Evolutionary conservation across 2,329 filamentous ascomycete species (phyloP).

Genomic region (Orbilia ellipsospora): DNA sequence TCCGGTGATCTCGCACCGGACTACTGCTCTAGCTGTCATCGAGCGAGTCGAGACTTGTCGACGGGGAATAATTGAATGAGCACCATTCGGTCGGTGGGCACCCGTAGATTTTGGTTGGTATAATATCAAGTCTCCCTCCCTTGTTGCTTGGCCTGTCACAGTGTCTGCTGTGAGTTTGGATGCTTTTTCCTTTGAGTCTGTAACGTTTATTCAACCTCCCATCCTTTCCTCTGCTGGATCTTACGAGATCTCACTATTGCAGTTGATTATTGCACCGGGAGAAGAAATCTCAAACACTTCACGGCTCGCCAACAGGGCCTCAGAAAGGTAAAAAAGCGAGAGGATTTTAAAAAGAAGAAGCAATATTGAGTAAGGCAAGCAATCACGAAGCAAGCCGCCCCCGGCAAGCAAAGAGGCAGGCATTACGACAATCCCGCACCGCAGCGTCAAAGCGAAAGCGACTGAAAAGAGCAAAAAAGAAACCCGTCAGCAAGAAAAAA

Average conservation of each 20-base stretch:
- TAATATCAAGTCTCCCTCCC: no score
- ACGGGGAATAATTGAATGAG: no score
- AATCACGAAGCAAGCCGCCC: constrained; percentile 33
- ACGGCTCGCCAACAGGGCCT: constrained; percentile 16
- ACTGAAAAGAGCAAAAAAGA: constrained; percentile 1
- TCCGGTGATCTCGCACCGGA: constrained; percentile 35
- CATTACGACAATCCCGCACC: constrained; percentile 52
- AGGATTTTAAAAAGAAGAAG: constrained; percentile 4
- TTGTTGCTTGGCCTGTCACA: no score
- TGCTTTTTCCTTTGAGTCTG: no score
- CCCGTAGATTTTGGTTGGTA: no score
- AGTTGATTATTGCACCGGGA: neutral
- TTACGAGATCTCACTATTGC: no score
- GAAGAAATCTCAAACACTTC: constrained; percentile 42
- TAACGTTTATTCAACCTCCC: no score
- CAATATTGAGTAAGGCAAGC: neutral
- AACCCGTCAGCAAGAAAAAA: neutral
- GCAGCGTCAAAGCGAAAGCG: constrained; percentile 46
- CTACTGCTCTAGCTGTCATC: neutral
- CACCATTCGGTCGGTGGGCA: no score
- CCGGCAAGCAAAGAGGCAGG: constrained; percentile 29
- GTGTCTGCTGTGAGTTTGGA: no score
- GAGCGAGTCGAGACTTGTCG: no score
- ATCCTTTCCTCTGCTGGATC: no score
- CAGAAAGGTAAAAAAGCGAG: no score